Conservation (phyloP, 2,329 filamentous ascomycete genomes). For the Stemphylium lycopersici region DNA sequence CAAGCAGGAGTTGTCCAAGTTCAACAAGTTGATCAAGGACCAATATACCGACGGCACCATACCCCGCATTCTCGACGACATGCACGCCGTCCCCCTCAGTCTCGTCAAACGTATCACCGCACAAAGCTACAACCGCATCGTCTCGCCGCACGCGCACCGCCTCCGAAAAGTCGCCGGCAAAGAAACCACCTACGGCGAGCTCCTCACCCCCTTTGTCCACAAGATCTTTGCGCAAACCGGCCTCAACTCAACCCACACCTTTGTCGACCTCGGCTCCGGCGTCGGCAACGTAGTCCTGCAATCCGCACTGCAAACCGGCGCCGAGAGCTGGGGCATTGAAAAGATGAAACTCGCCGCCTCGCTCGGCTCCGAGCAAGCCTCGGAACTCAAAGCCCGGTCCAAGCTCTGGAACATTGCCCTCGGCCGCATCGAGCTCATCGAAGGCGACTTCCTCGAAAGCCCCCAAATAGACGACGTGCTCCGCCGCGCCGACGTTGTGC, state of each 20-base stretch:
- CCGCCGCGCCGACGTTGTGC: constrained; percentile 86
- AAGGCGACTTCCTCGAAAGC: constrained; percentile 83
- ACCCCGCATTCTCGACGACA: constrained; percentile 70
- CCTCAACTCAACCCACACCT: constrained; percentile 82
- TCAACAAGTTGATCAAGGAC: constrained; percentile 73
- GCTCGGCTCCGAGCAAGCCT: constrained; percentile 78
- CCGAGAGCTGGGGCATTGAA: constrained; percentile 95
- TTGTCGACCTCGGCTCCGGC: constrained; percentile 93
- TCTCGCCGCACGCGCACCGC: constrained; percentile 84
- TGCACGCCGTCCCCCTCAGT: constrained; percentile 70
- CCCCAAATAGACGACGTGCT: constrained; percentile 73
- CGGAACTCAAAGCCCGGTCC: constrained; percentile 84
- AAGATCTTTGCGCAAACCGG: constrained; percentile 79
- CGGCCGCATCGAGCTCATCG: constrained; percentile 78
- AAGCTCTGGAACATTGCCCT: constrained; percentile 85
- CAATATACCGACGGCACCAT: constrained; percentile 75
- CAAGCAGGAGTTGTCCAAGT: constrained; percentile 72
- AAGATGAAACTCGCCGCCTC: constrained; percentile 91
- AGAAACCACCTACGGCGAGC: constrained; percentile 92
- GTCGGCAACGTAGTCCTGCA: constrained; percentile 96
- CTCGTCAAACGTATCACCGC: constrained; percentile 77
- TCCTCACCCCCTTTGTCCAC: constrained; percentile 82
- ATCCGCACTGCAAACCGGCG: constrained; percentile 89
- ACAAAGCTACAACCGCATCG: constrained; percentile 90
- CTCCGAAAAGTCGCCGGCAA: constrained; percentile 87